Base-by-base conservation (phyloP, 2,329 filamentous ascomycete genomes). In the Hypocrella siamensis region DNA sequence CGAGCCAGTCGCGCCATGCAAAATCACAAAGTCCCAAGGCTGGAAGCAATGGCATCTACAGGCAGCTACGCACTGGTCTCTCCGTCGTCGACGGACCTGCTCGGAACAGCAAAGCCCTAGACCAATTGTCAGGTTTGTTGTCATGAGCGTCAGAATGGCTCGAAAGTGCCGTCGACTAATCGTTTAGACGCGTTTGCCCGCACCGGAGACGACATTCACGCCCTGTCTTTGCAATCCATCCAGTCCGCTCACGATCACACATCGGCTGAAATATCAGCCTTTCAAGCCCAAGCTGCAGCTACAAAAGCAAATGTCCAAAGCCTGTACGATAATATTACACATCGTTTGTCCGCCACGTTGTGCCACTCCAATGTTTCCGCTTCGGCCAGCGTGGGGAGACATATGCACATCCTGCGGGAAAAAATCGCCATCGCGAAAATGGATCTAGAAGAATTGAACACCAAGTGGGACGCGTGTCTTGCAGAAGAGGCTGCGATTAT, bases 301-400 rank as follows among this genome's bases (percentile, higher is more conserved):
- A 31, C 32, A 15, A 28, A 47, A 3, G 28, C 38, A 2, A 33
- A 40, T 10, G 37, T 41, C 11, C 35, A 45, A 3, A 22, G 31
- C 1, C 33, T 57, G 2, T 56, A 56, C 28, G 35, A 37, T 18
- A 53, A 53, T 35, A 45, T 56, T 6, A 32, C 41, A 0, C 45
- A 43, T n/a, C 52, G 52, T 1, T 35, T 56, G 2, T 44, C 45
- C 1, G 45, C 42, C 2, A 57, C 54, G 0, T 33, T 52, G 4
- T 56, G 52, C 14, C 40, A 46, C 22, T 42, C 44, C 1, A 31
- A 41, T 12, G 37, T 32, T 1, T 32, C 42, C 7, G 40, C 48
- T 1, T 33, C 33, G n/a, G 46, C 45, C 1, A 50, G 41, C 0
- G 38, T 57, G 2, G 34, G 33, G 0, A 31, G 34, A 3, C 54